These are phyloP conservation scores for Xylariaceae sp. DNA, from an alignment of 2,329 filamentous ascomycete species.

Conservation along the genomic window DNA sequence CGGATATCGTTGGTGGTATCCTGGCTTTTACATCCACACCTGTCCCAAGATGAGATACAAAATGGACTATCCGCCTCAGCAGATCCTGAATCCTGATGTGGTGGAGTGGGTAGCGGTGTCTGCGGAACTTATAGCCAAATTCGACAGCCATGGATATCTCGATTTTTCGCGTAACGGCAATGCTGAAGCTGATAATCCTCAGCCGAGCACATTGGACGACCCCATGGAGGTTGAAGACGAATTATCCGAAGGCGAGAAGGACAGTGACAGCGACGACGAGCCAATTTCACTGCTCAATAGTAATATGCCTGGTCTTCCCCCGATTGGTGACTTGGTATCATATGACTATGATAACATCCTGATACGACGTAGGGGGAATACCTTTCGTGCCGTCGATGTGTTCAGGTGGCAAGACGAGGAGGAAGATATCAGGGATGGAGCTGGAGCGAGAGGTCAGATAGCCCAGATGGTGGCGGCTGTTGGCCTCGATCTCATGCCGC, in stretches of 20 bases:
- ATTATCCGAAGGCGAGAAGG: slow-evolving; percentile 9
- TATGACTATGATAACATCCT: slow-evolving; percentile 58
- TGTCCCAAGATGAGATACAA: slow-evolving; percentile 85
- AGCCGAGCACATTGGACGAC: not conserved
- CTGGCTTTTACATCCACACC: slow-evolving; percentile 74
- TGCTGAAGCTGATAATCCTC: not conserved
- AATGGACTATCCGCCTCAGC: slow-evolving; percentile 70
- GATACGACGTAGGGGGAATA: slow-evolving; percentile 42
- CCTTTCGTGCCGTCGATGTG: slow-evolving; percentile 33
- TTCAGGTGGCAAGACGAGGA: slow-evolving; percentile 55
- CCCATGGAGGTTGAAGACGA: not conserved
- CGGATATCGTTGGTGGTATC: slow-evolving; percentile 74
- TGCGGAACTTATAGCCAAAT: slow-evolving; percentile 44
- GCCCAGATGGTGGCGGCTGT: slow-evolving; percentile 64
- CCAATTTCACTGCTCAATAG: slow-evolving; percentile 50
- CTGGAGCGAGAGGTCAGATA: slow-evolving; percentile 55
- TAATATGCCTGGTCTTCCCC: slow-evolving; percentile 63
- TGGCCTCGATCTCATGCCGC: slow-evolving; percentile 54
- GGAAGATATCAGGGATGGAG: slow-evolving; percentile 40
- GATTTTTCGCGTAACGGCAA: slow-evolving; percentile 29
- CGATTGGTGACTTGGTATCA: slow-evolving; percentile 48
- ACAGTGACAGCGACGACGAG: slow-evolving; percentile 18
- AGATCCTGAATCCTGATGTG: slow-evolving; percentile 66
- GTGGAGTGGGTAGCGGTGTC: slow-evolving; percentile 60
- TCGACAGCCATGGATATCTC: slow-evolving; percentile 56